These are phyloP conservation scores for Solanum boliviense DNA, from an alignment of 257 asterid genomes.

Conservation along the genomic window DNA sequence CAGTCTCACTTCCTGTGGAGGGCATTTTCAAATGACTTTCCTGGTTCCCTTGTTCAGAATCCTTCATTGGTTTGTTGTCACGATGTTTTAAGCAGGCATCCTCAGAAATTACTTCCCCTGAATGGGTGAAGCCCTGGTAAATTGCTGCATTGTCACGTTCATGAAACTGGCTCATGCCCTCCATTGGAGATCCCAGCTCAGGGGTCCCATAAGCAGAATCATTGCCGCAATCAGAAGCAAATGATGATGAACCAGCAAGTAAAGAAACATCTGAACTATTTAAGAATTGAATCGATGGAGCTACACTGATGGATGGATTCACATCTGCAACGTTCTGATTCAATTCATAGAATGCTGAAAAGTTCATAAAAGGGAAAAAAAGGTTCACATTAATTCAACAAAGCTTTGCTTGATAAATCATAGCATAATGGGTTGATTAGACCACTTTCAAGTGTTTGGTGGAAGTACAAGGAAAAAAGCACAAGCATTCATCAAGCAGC, in stretches of 20 bases:
- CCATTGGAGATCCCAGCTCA: slow-evolving; percentile 19
- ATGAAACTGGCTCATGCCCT: slow-evolving; percentile 1
- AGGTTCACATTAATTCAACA: not conserved
- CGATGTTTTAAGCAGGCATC: slow-evolving; percentile 13
- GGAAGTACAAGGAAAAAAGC: not conserved
- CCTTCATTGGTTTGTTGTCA: slow-evolving; percentile 10
- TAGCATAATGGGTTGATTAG: not conserved
- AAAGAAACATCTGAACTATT: slow-evolving; percentile 22
- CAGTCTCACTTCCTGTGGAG: not conserved
- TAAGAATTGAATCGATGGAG: slow-evolving; percentile 21
- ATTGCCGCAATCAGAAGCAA: slow-evolving; percentile 16
- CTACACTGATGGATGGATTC: slow-evolving; percentile 17
- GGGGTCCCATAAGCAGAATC: slow-evolving; percentile 29
- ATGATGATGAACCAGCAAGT: slow-evolving; percentile 18
- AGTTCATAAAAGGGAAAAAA: not conserved
- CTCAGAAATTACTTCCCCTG: slow-evolving; percentile 9
- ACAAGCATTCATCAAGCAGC: not conserved
- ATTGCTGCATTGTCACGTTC: slow-evolving; percentile 14
- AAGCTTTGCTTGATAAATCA: not conserved
- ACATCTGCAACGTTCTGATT: slow-evolving; percentile 18
- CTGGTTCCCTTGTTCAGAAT: slow-evolving; percentile 7
- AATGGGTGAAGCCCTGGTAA: slow-evolving; percentile 7
- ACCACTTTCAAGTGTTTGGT: not conserved
- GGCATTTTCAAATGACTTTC: not conserved
- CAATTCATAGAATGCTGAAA: slow-evolving; percentile 49